A percentile compares a stretch with the other conserved stretches of the same genome.
These are phyloP conservation scores for Candida koratica DNA, from an alignment of 805 yeast genomes.

Conservation along the genomic window DNA sequence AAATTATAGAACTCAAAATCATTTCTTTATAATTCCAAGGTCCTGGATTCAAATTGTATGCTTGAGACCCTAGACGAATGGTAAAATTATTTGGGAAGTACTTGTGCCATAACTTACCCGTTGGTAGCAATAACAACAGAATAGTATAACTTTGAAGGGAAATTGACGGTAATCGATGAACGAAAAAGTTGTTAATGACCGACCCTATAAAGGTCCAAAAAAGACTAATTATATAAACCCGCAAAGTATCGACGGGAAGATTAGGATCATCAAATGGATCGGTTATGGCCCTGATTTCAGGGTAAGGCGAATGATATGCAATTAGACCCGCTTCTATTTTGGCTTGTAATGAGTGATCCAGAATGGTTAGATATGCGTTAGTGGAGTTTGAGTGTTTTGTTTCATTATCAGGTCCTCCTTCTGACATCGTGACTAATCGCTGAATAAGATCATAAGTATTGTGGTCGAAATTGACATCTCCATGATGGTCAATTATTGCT, in stretches of 20 bases:
- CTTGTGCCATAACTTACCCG: constrained; percentile 40
- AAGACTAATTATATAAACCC: constrained; percentile 38
- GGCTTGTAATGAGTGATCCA: constrained; percentile 35
- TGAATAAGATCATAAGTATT: constrained; percentile 34
- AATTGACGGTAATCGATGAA: constrained; percentile 38
- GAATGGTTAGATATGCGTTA: constrained; percentile 21
- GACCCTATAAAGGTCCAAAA: constrained; percentile 42
- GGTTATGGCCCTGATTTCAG: constrained; percentile 37
- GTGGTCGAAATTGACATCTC: constrained; percentile 33
- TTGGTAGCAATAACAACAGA: constrained; percentile 36
- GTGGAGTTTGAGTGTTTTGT: constrained; percentile 4
- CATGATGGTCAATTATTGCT: constrained; percentile 32
- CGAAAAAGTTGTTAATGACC: constrained; percentile 38
- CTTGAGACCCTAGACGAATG: constrained; percentile 21
- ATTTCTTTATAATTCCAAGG: constrained; percentile 44
- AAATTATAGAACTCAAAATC: constrained; percentile 43
- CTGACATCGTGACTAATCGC: constrained; percentile 10
- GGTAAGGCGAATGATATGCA: constrained; percentile 39
- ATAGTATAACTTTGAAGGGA: constrained; percentile 35
- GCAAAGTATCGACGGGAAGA: constrained; percentile 31
- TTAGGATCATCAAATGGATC: constrained; percentile 37
- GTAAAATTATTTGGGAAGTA: constrained; percentile 23
- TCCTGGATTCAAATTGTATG: constrained; percentile 36
- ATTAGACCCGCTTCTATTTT: constrained; percentile 36
- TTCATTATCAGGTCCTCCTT: constrained; percentile 9